These are phyloP conservation scores for Cetradonia linearis DNA, from an alignment of 495 filamentous ascomycete species.

Conservation along the genomic window DNA sequence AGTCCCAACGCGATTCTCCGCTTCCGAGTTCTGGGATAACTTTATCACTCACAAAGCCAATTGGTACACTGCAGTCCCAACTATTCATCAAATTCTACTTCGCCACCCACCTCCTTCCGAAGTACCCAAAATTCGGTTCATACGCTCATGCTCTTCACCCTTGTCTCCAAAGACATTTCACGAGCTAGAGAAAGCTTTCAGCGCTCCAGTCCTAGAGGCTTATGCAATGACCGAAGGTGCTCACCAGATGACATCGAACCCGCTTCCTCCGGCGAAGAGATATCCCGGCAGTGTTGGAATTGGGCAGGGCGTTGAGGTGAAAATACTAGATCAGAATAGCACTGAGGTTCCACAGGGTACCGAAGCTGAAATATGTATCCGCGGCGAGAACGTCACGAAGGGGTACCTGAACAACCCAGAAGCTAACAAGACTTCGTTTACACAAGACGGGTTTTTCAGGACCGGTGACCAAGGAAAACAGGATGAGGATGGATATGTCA, in stretches of 20 bases:
- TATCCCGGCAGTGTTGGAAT: conserved; percentile 71
- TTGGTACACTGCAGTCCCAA: conserved; percentile 84
- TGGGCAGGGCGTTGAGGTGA: conserved; percentile 70
- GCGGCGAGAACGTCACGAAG: conserved; percentile 67
- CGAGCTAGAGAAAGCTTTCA: conserved; percentile 57
- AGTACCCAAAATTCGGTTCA: conserved; percentile 67
- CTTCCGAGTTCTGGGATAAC: conserved; percentile 68
- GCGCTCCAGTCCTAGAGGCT: conserved; percentile 73
- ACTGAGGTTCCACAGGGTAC: conserved; percentile 49
- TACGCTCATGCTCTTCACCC: conserved; percentile 75
- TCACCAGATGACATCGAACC: conserved; percentile 84
- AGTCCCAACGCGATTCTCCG: conserved; percentile 67
- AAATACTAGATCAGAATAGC: conserved; percentile 58
- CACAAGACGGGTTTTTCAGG: conserved; percentile 61
- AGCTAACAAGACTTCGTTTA: conserved; percentile 62
- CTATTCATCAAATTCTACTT: conserved; percentile 81
- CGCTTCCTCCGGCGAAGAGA: conserved; percentile 59
- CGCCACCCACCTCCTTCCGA: conserved; percentile 53
- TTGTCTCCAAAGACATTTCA: conserved; percentile 68
- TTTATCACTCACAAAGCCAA: conserved; percentile 61
- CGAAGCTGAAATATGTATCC: conserved; percentile 72
- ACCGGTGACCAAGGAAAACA: conserved; percentile 75
- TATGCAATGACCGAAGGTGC: conserved; percentile 90
- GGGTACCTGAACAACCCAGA: conserved; percentile 73
- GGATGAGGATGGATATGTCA: conserved; percentile 62